Conservation (phyloP, 176 grass and related monocot species). For the Canna indica region DNA sequence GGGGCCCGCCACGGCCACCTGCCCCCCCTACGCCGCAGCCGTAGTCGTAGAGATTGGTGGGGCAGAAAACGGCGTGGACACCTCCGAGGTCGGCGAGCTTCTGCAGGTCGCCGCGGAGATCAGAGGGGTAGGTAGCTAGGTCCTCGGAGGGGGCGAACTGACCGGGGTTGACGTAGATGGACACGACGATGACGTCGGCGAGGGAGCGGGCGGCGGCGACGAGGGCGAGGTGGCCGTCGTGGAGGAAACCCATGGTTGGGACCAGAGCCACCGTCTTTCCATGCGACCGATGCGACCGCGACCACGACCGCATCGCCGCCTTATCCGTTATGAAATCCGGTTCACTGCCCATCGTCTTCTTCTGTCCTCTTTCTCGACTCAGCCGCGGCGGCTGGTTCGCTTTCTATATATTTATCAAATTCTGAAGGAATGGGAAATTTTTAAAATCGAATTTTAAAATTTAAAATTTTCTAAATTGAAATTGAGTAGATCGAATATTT, state of each 20-base stretch:
- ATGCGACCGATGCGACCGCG: constrained; percentile 33
- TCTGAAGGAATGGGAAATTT: too few relatives aligned
- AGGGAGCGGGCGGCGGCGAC: constrained; percentile 25
- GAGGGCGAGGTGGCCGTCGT: constrained; percentile 80
- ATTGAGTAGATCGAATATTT: too few relatives aligned
- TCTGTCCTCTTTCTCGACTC: neutral
- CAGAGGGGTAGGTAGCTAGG: constrained; percentile 56
- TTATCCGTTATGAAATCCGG: constrained; percentile 77
- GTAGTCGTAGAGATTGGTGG: constrained; percentile 50
- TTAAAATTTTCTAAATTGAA: too few relatives aligned
- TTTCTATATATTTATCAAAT: too few relatives aligned
- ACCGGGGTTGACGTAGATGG: constrained; percentile 83
- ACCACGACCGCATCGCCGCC: constrained; percentile 56
- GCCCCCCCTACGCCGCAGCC: constrained; percentile 1
- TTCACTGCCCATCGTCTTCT: constrained; percentile 9
- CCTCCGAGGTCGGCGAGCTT: constrained; percentile 50
- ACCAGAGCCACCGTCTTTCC: constrained; percentile 54
- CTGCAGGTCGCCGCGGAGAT: constrained; percentile 51
- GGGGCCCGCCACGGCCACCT: too few relatives aligned
- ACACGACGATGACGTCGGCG: constrained; percentile 53
- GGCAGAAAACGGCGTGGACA: constrained; percentile 57
- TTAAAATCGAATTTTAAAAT: too few relatives aligned
- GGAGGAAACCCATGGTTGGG: constrained; percentile 95
- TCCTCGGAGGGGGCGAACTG: constrained; percentile 77
- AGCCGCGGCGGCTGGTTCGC: too few relatives aligned